phyloP scores from a whole-genome alignment of 2,329 filamentous ascomycete genomes.

The Sarocladium strictum region DNA sequence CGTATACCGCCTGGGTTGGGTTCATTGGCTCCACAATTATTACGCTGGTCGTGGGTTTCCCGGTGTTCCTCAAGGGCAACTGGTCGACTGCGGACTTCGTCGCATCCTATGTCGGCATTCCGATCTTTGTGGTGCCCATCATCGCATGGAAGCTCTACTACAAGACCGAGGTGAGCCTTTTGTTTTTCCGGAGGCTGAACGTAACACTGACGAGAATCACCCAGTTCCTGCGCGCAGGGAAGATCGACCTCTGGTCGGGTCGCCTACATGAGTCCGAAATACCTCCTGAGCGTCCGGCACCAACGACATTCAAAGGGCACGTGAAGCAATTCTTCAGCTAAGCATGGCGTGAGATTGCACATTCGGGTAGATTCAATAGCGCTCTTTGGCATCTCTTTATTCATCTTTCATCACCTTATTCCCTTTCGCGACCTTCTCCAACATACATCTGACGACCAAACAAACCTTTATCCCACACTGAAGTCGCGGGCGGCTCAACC shows the following conservation, averaged over 20 bases:
- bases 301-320: neutral
- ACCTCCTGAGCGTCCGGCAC: neutral
- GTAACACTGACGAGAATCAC: neutral
- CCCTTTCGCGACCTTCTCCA: too few relatives aligned
- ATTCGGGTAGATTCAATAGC: too few relatives aligned
- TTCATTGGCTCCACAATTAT: constrained; percentile 50
- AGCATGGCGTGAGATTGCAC: too few relatives aligned
- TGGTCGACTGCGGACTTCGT: constrained; percentile 56
- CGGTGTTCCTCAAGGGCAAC: constrained; percentile 57
- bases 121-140: constrained; percentile 47
- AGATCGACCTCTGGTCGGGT: constrained; percentile 6
- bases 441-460: too few relatives aligned
- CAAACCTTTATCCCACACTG: too few relatives aligned
- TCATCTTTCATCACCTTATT: too few relatives aligned
- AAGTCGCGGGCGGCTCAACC: too few relatives aligned
- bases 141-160: constrained; percentile 45
- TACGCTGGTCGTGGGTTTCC: constrained; percentile 62
- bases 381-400: too few relatives aligned
- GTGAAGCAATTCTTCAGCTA: neutral
- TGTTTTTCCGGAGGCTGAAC: neutral
- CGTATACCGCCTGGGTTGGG: constrained; percentile 54
- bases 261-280: neutral
- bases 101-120: constrained; percentile 52
- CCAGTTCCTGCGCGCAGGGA: neutral
- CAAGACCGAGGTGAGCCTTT: constrained; percentile 12